Evolutionary conservation across 495 filamentous ascomycete species (phyloP), one percentile per base, ranked within the genome.

Genomic region (Coniosporium apollinis): DNA sequence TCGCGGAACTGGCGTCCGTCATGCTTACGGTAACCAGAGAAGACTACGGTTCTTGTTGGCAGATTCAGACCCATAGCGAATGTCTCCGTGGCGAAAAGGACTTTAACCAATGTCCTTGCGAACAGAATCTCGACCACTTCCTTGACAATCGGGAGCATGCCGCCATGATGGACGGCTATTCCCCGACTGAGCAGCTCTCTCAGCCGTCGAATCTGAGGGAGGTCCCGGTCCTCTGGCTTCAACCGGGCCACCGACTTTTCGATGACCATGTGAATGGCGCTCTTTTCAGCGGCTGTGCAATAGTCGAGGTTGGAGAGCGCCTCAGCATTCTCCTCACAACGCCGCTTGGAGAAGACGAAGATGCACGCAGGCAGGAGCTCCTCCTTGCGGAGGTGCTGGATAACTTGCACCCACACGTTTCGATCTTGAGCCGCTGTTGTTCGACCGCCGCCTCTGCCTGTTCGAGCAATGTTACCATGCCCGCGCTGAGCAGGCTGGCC

Each of bases 21-120:
- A 42, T 92, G 85, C 50, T 97, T 97, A 33, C 91, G 72, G 56
- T 83, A 94, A 10, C 91, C 91, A 28, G 89, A 96, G 52, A 97
- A 97, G 7, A 94, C 87, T 2, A 97, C 89, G 1, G 89, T 97
- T 43, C 89, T 70, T 5, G 89, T 97, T 10, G 89, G 89, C 37
- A 97, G 59, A 48, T 97, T 97, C 15, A 97, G 60, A 24, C 89
- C 89, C 89, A 97, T 97, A 19, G 89, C 89, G 56, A 97, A 97
- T 0, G 89, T 97, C 54, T 97, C 89, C 0, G 89, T 97, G 1
- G 89, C 89, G 49, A 97, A 97, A 11, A 97, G 68, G 10, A 96
- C 79, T 54, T 96, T 97, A 20, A 97, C 91, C 36, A 97, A 54
- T 0, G 87, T 89, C 51, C 76, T 81, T 0, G 89, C 89, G 49